Conservation (phyloP, 2,329 filamentous ascomycete species). For the Colletotrichum higginsianum region DNA sequence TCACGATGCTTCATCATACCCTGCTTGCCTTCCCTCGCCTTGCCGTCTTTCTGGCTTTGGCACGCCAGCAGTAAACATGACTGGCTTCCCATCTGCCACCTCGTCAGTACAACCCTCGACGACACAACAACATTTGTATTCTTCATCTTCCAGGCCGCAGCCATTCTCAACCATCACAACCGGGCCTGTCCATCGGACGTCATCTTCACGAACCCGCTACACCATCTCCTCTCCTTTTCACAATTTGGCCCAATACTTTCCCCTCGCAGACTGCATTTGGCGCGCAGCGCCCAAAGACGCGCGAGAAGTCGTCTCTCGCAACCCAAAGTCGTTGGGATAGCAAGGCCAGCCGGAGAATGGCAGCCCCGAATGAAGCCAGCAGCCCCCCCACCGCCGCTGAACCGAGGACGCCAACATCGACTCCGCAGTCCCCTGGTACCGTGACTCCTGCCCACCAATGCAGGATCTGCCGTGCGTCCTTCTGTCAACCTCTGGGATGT, state of each 20-base stretch:
- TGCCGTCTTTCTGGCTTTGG: not conserved
- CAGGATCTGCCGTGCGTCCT: slow-evolving; percentile 19
- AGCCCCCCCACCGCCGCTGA: slow-evolving; percentile 2
- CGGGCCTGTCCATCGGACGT: not conserved
- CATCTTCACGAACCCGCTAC: not conserved
- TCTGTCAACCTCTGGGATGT: slow-evolving; percentile 25
- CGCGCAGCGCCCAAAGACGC: too few relatives aligned
- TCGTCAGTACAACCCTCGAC: not conserved
- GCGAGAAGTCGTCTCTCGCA: not conserved
- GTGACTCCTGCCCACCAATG: slow-evolving; percentile 18
- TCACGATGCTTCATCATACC: not conserved
- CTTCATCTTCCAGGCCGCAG: not conserved
- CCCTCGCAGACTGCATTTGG: too few relatives aligned
- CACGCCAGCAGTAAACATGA: not conserved
- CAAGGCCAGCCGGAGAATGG: not conserved
- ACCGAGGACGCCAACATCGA: slow-evolving; percentile 8
- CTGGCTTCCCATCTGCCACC: not conserved
- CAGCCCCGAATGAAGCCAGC: not conserved
- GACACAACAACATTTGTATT: not conserved
- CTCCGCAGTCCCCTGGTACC: slow-evolving; percentile 7
- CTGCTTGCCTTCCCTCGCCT: not conserved
- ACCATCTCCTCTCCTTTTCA: not conserved
- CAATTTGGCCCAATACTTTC: not conserved
- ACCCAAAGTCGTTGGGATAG: not conserved
- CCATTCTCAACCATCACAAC: not conserved